Percentiles rank a stretch among this genome's conserved stretches.
phyloP scores from a whole-genome alignment of 352 stramenopile genomes.

The Phytopythium litorale region DNA sequence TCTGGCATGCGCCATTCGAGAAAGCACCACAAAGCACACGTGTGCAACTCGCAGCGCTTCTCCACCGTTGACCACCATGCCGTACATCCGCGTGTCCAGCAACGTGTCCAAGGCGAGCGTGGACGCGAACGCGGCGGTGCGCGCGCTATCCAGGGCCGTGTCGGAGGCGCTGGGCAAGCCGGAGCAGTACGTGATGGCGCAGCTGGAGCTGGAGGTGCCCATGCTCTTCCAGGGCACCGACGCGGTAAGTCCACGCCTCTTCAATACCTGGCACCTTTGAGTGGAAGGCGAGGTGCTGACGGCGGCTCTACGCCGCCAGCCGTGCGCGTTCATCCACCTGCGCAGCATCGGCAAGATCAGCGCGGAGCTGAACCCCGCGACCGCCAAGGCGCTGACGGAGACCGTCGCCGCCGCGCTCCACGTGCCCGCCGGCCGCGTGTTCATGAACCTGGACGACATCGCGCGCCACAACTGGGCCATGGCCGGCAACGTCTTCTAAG shows the following conservation, averaged over 20 bases:
- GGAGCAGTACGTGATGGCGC: conserved; percentile 31
- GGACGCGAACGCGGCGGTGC: conserved; percentile 20
- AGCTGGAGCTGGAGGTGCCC: conserved; percentile 26
- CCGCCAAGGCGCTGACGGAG: conserved; percentile 19
- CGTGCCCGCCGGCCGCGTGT: conserved; percentile 27
- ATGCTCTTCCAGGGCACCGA: conserved; percentile 26
- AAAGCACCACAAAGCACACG: not conserved
- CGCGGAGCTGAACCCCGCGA: conserved; percentile 26
- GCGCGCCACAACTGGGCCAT: conserved; percentile 25
- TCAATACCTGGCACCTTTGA: not conserved
- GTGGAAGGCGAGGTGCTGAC: not conserved
- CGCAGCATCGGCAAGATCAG: conserved; percentile 34
- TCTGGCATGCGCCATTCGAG: not conserved
- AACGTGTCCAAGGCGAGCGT: conserved; percentile 30
- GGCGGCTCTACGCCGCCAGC: conserved; percentile 8
- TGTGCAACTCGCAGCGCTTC: not conserved
- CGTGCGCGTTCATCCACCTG: conserved; percentile 33
- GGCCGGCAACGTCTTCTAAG: conserved; percentile 8
- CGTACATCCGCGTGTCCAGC: conserved; percentile 32
- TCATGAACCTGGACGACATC: conserved; percentile 37
- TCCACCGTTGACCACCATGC: conserved; percentile 15
- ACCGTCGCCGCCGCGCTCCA: conserved; percentile 16
- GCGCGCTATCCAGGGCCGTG: conserved; percentile 31
- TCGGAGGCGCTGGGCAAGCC: conserved; percentile 27
- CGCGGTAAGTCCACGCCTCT: conserved; percentile 11